Evolutionary conservation across 768 basidiomycete genomes (phyloP), one percentile per base, ranked within the genome.

Genomic region (Lactarius psammicola): DNA sequence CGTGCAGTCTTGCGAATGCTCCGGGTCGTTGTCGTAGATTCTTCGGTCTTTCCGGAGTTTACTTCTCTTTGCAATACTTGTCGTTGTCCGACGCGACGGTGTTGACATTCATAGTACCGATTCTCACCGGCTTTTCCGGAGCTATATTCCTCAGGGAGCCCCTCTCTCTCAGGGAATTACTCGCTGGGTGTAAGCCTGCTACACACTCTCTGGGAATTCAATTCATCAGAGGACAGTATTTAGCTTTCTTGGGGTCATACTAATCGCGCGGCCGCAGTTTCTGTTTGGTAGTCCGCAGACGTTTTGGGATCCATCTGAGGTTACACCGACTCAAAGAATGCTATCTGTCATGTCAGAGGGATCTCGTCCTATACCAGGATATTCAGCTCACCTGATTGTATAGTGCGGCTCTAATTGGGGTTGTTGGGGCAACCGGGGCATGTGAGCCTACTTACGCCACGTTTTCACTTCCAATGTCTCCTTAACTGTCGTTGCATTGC

Each of bases 41-140:
- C 74, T 82, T 91, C 59, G 87, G 87, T 6, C 76, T 92, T 7
- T 85, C 84, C 62, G 85, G 87, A 13, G 76, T 84, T 23, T 90
- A 88, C 73, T 88, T 84, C 71, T 85, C 89, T 0, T 76, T 93
- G 11, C 81, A 86, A 74, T 90, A 88, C 74, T 81, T 94, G 4
- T 88, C 89, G 0, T 79, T 95, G 0, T 88, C 89, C 2, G 93
- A 95, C 72, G 85, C 90, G 0, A 87, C 86, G 0, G 88, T 90
- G 6, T 77, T 96, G 55, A 86, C 86, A 0, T 95, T 94, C 77
- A 77, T 95, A 3, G 74, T 82, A 0, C 94, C 94, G 0, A 81
- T 87, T 60, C 80, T 80, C 46, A 88, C 86, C 0, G 85, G 84
- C 0, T 73, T 90, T 10, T 77, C 85, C 6, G 92, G 86, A 3